Conservation (phyloP, 768 basidiomycete species). For the Termitomyces sp. region DNA sequence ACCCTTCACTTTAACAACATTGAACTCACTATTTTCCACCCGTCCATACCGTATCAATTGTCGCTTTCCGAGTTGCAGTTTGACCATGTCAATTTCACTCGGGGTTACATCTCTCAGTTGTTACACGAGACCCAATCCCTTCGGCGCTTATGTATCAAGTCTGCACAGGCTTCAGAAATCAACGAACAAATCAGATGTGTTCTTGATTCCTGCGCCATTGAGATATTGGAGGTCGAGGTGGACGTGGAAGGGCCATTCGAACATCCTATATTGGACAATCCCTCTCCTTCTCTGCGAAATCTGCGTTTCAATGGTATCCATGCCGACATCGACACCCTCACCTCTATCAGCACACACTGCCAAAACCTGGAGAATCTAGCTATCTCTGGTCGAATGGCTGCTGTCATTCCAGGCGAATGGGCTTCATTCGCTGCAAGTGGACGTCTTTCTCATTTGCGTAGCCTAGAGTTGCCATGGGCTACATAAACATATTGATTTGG, state of each 20-base stretch:
- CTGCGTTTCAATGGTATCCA: slow-evolving; percentile 37
- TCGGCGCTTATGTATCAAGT: slow-evolving; percentile 30
- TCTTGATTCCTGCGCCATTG: slow-evolving; percentile 34
- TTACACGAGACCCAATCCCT: slow-evolving; percentile 29
- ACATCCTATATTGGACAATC: slow-evolving; percentile 26
- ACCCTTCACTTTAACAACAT: slow-evolving; percentile 37
- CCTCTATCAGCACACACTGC: slow-evolving; percentile 27
- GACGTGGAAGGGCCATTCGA: slow-evolving; percentile 18
- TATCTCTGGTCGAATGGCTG: slow-evolving; percentile 32
- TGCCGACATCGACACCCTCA: slow-evolving; percentile 29
- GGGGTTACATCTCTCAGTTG: slow-evolving; percentile 36
- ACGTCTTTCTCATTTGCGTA: slow-evolving; percentile 25
- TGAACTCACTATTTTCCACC: slow-evolving; percentile 34
- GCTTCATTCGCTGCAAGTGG: slow-evolving; percentile 29
- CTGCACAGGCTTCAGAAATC: slow-evolving; percentile 24
- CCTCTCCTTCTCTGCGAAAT: slow-evolving; percentile 25
- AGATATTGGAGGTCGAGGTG: slow-evolving; percentile 38
- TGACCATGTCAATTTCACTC: slow-evolving; percentile 35
- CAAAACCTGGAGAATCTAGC: slow-evolving; percentile 32
- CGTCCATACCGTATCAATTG: slow-evolving; percentile 27
- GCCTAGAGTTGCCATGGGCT: slow-evolving; percentile 31
- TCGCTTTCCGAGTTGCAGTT: slow-evolving; percentile 33
- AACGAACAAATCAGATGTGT: slow-evolving; percentile 36
- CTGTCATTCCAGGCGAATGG: slow-evolving; percentile 37
- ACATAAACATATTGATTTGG: slow-evolving; percentile 33